Conservation (phyloP, 169 alveolate species). For the Plasmodium vivax region DNA sequence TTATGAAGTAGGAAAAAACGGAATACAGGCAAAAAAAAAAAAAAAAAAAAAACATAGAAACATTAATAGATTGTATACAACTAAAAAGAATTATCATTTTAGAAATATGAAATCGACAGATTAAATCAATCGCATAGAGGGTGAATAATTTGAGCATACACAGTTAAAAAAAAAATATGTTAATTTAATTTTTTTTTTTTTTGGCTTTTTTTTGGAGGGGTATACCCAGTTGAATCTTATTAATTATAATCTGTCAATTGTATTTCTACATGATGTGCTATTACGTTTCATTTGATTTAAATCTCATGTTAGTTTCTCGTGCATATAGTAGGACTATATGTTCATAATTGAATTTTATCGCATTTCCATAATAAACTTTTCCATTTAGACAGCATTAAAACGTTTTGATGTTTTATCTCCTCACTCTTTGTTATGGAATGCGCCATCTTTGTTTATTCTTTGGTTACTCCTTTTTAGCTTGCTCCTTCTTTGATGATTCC, state of each 20-base stretch:
- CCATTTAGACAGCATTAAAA: not conserved
- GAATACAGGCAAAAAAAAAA: no score
- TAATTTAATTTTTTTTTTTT: no score
- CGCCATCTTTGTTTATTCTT: not conserved
- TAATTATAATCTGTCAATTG: not conserved
- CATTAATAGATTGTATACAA: no score
- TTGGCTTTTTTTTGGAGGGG: not conserved
- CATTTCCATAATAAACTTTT: not conserved
- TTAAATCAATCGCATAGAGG: not conserved
- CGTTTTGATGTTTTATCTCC: not conserved
- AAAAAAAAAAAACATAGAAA: no score
- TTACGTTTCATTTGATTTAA: not conserved
- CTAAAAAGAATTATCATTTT: not conserved
- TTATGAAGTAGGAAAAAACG: not conserved
- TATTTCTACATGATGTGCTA: not conserved
- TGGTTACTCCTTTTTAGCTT: no score
- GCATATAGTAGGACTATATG: not conserved
- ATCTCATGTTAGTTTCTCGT: not conserved
- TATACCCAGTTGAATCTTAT: not conserved
- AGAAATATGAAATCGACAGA: not conserved
- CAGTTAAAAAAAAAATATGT: not conserved
- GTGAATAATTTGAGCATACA: not conserved
- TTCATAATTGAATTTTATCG: no score
- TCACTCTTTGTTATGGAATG: not conserved
- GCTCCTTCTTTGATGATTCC: not conserved